phyloP scores from a whole-genome alignment of 1,284 basidiomycete species.

The Cutaneotrichosporon arboriforme region DNA sequence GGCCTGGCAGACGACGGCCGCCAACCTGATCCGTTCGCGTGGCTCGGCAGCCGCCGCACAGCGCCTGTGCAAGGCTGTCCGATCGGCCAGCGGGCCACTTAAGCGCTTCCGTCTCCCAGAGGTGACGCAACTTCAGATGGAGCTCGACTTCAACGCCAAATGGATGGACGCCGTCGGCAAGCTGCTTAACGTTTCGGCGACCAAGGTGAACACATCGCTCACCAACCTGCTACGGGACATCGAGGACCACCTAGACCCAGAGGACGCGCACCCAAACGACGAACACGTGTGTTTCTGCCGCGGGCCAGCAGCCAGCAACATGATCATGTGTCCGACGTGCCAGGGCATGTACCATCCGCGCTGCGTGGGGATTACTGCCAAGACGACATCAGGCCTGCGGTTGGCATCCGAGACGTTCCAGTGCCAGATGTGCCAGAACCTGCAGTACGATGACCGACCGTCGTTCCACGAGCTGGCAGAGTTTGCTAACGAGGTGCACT shows the following conservation, averaged over 20 bases:
- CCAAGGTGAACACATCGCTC: slow-evolving; percentile 23
- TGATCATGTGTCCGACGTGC: slow-evolving; percentile 34
- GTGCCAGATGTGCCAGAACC: slow-evolving; percentile 39
- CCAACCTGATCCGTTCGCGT: slow-evolving; percentile 16
- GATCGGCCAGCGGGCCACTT: slow-evolving; percentile 23
- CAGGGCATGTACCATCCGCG: slow-evolving; percentile 35
- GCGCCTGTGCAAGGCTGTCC: slow-evolving; percentile 32
- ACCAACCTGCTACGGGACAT: slow-evolving; percentile 25
- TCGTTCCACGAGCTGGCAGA: slow-evolving; percentile 22
- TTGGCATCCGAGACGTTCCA: slow-evolving; percentile 22
- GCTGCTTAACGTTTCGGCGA: slow-evolving; percentile 12
- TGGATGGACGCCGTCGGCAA: slow-evolving; percentile 26
- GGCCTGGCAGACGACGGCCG: slow-evolving; percentile 33
- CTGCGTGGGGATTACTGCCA: slow-evolving; percentile 31
- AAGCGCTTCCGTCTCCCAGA: slow-evolving; percentile 33
- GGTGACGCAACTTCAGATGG: slow-evolving; percentile 28
- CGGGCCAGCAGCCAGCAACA: slow-evolving; percentile 12
- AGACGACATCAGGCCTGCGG: slow-evolving; percentile 13
- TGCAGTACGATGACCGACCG: slow-evolving; percentile 29
- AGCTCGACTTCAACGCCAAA: slow-evolving; percentile 27
- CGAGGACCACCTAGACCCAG: slow-evolving; percentile 24
- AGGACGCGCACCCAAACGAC: slow-evolving; percentile 30
- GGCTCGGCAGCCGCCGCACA: slow-evolving; percentile 24
- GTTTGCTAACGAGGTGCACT: slow-evolving; percentile 20
- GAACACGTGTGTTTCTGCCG: slow-evolving; percentile 36